Evolutionary conservation across 2,329 filamentous ascomycete genomes (phyloP), one percentile per base, ranked within the genome.

Genomic region (Colletotrichum siamense): DNA sequence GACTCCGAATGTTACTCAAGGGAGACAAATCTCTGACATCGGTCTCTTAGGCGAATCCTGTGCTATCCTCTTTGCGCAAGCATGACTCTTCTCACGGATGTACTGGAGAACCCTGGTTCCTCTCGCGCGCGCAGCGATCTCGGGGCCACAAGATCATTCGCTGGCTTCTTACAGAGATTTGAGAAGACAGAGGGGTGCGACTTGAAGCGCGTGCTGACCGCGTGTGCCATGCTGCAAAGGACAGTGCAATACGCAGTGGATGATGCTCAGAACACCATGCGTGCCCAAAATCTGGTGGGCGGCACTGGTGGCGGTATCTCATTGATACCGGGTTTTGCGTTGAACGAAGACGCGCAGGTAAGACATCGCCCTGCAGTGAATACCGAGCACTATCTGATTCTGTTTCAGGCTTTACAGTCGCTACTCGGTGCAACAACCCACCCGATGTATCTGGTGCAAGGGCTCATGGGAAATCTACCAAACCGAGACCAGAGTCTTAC

Each of bases 381-480:
- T 8, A 24, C 28, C 10, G 49, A 61, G 39, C 57, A 22, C 30
- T 26, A 13, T 61, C 59, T 69, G 49, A 68, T 22, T 24, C 4
- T 22, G 18, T 13, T 22, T 28, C 24, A 78, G 76, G 49, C 66
- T 34, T 28, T 78, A 13, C 70, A 68, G 8, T 65, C 74, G 4
- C 57, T 78, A 6, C 63, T 78, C 9, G 64, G 69, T 5, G 71
- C 73, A 18, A 65, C 73, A 22, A 78, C 76, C 4, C 69, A 69
- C 24, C 76, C 73, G 12, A 78, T 78, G 76, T 74, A 77, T 36
- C 74, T 78, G 10, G 57, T 71, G 9, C 76, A 78, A 49, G 74
- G 70, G 26, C 57, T 77, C 24, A 64, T 78, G 62, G 76, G 74
- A 13, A 78, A 77, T 24, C 59, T 74, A 28, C 70, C 76, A 32